Evolutionary conservation across 257 asterid genomes (phyloP), one percentile per base, ranked within the genome.

Genomic region (Solanum habrochaites): DNA sequence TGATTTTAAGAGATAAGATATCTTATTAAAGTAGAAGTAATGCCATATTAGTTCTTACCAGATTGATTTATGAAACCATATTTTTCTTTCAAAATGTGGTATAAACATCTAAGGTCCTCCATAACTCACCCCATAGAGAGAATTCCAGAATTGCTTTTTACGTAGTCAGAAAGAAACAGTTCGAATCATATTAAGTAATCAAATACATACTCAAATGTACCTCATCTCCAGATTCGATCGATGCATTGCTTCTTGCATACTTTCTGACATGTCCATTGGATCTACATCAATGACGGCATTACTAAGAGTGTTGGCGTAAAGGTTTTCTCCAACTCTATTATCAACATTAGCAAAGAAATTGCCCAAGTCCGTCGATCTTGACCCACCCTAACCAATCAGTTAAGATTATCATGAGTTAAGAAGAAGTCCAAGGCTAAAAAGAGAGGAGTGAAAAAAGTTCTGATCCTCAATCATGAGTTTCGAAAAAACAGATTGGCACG

Each of bases 171-270:
- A 72, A 72, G 7, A 37, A 72, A 72, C 49, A 72, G 81, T 37
- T 21, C 81, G 20, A 71, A 72, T 21, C 49, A 37, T 72, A 20
- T 11, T 5, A 72, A 35, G 49, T 37, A 72, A 72, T 69, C 87
- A 86, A 86, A 88, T 80, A 89, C 87, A 90, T 90, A 91, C 93
- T 87, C 94, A 90, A 71, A 82, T 93, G 86, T 96, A 97, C 99
- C 99, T 97, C 98, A 94, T 94, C 93, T 97, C 99, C 94, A 97
- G 89, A 91, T 88, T 95, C 15, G 99, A 97, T 75, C 96, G 95
- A 90, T 95, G 98, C 98, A 97, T 93, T 8, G 99, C 99, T 91
- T 97, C 99, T 89, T 97, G 99, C 99, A 97, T 95, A 88, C 99
- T 91, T 78, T 97, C 99, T 39, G 99, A 93, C 96, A 96, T 93